Conservation (phyloP, 148 eudicot species). For the Diospyros kaki region DNA sequence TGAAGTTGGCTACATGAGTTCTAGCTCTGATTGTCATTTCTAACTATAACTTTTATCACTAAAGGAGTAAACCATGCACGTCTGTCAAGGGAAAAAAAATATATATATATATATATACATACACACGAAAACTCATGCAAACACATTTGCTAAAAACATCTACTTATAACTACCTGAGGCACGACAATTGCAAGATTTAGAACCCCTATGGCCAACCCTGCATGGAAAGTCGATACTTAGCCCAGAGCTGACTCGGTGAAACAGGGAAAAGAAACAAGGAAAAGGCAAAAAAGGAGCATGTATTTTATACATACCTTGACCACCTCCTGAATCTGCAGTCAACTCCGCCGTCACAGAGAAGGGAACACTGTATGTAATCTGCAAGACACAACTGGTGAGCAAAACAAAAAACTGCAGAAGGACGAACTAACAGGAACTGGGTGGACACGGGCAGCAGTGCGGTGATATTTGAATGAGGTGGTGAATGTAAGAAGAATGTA, state of each 20-base stretch:
- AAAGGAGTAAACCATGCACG: too few relatives aligned
- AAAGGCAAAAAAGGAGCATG: background rate
- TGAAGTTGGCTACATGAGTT: background rate
- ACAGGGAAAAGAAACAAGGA: slow-evolving; percentile 4
- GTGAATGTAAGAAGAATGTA: background rate
- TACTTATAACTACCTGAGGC: slow-evolving; percentile 61
- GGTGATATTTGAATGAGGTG: background rate
- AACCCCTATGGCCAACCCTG: slow-evolving; percentile 97
- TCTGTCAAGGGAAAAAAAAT: background rate
- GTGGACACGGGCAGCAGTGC: background rate
- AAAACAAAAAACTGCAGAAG: background rate
- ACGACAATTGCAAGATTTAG: slow-evolving; percentile 92
- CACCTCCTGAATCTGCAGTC: slow-evolving; percentile 97
- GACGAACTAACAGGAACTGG: background rate
- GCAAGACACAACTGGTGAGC: slow-evolving; percentile 17
- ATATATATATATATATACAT: background rate
- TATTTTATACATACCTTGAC: slow-evolving; percentile 63
- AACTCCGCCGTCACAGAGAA: slow-evolving; percentile 89
- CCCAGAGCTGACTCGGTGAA: slow-evolving; percentile 9
- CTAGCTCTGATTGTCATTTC: too few relatives aligned
- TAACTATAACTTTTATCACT: too few relatives aligned
- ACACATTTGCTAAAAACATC: too few relatives aligned
- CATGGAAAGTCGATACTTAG: slow-evolving; percentile 17
- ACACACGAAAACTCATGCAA: background rate
- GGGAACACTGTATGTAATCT: slow-evolving; percentile 94